These are phyloP conservation scores for Hyparrhenia diplandra DNA, from an alignment of 176 grass and related monocot genomes.

Conservation along the genomic window DNA sequence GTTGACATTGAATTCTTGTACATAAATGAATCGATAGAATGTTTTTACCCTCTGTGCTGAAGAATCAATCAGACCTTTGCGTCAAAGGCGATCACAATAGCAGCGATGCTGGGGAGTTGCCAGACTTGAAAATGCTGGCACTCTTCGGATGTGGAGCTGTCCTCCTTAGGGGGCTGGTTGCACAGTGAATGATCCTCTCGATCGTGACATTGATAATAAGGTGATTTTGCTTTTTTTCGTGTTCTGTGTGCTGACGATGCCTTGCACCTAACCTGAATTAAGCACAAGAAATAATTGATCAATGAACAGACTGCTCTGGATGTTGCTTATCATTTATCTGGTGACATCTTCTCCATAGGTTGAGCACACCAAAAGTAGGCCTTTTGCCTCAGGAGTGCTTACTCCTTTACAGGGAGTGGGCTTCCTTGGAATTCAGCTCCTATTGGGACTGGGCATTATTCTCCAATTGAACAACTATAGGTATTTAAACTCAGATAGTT, in stretches of 20 bases:
- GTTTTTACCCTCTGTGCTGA: not conserved
- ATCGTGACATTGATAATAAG: conserved; percentile 78
- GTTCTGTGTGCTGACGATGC: not conserved
- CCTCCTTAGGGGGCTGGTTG: conserved; percentile 75
- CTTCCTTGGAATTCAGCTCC: conserved; percentile 73
- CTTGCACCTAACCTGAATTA: not conserved
- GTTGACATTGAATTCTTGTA: not conserved
- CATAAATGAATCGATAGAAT: not conserved
- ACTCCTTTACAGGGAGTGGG: conserved; percentile 53
- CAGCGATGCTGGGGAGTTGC: conserved; percentile 53
- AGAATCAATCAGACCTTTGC: not conserved
- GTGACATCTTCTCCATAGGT: conserved; percentile 40
- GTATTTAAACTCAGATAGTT: conserved; percentile 16
- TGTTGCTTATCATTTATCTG: not conserved
- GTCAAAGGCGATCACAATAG: conserved; percentile 66
- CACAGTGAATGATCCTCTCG: conserved; percentile 85
- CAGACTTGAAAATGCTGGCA: conserved; percentile 72
- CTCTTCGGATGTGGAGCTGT: conserved; percentile 79
- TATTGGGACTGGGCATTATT: conserved; percentile 76
- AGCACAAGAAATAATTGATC: not conserved
- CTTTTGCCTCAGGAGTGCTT: conserved; percentile 68
- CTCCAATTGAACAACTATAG: conserved; percentile 80
- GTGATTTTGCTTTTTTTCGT: not conserved
- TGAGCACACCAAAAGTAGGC: conserved; percentile 67
- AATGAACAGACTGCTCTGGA: not conserved